Conservation (phyloP, 148 eudicot genomes). For the Linanthus parryae region DNA sequence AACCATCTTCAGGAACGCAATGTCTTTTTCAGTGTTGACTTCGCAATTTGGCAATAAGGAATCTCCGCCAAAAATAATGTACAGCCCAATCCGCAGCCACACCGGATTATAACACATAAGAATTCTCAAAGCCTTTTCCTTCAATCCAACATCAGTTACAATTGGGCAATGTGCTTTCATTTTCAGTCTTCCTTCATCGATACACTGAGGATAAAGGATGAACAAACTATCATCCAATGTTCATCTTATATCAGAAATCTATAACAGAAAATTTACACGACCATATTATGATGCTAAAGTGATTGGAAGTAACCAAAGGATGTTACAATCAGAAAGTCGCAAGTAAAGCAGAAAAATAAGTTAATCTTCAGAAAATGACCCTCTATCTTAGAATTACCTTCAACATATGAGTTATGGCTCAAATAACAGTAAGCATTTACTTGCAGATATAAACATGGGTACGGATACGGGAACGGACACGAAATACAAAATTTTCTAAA, state of each 20-base stretch:
- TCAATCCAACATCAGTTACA: slow-evolving; percentile 90
- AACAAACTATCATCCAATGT: not conserved
- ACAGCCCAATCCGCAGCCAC: slow-evolving; percentile 84
- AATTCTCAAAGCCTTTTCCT: slow-evolving; percentile 59
- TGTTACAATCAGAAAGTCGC: too few relatives aligned
- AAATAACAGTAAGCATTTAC: too few relatives aligned
- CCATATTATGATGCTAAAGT: too few relatives aligned
- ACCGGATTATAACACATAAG: slow-evolving; percentile 73
- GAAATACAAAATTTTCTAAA: too few relatives aligned
- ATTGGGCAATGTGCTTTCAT: slow-evolving; percentile 92
- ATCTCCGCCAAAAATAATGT: slow-evolving; percentile 82
- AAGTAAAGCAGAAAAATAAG: too few relatives aligned
- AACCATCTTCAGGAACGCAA: slow-evolving; percentile 74
- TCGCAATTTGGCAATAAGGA: slow-evolving; percentile 63
- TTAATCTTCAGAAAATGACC: too few relatives aligned
- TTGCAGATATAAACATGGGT: too few relatives aligned
- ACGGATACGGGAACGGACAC: too few relatives aligned
- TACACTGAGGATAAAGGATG: slow-evolving; percentile 43
- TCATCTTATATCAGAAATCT: not conserved
- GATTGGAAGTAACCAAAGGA: too few relatives aligned
- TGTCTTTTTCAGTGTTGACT: slow-evolving; percentile 56
- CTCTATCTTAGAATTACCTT: too few relatives aligned
- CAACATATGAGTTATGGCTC: too few relatives aligned
- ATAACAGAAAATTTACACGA: not conserved
- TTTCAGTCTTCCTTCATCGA: slow-evolving; percentile 87